Conservation (phyloP, 1,284 basidiomycete species). For the Wolfiporia cocos region DNA sequence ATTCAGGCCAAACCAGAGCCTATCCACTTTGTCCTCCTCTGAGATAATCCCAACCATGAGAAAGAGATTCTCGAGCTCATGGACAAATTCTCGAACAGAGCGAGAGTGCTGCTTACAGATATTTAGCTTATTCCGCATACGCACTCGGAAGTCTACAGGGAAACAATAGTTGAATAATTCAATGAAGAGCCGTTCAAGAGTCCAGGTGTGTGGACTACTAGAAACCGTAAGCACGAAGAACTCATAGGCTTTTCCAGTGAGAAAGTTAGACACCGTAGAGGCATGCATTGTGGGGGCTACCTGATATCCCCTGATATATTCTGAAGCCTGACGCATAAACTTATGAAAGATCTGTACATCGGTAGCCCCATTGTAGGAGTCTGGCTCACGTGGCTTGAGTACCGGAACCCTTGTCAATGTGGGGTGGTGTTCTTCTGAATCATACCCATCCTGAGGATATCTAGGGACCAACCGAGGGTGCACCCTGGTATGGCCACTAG, state of each 20-base stretch:
- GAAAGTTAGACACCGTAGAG: slow-evolving; percentile 9
- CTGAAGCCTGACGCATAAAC: slow-evolving; percentile 2
- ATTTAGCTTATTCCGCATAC: slow-evolving; percentile 12
- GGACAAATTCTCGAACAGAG: slow-evolving; percentile 20
- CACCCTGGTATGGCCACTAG: background rate
- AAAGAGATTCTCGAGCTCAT: slow-evolving; percentile 27
- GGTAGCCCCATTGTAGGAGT: background rate
- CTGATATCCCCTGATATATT: slow-evolving; percentile 1
- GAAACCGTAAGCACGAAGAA: slow-evolving; percentile 33
- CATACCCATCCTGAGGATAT: background rate
- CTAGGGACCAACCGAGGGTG: background rate
- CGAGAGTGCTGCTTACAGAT: slow-evolving; percentile 10
- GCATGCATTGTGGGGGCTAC: background rate
- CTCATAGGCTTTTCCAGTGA: slow-evolving; percentile 32
- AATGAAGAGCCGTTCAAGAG: slow-evolving; percentile 23
- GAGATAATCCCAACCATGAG: slow-evolving; percentile 26
- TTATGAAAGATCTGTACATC: slow-evolving; percentile 6
- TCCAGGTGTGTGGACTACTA: slow-evolving; percentile 15
- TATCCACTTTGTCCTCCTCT: slow-evolving; percentile 24
- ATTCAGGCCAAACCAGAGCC: slow-evolving; percentile 29
- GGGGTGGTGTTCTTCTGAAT: too few species aligned
- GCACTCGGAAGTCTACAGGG: slow-evolving; percentile 28
- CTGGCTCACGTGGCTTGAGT: slow-evolving; percentile 5
- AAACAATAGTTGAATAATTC: slow-evolving; percentile 40
- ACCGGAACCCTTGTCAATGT: background rate